Conservation (phyloP, 352 stramenopile species). For the Phytophthora pseudosyringae region DNA sequence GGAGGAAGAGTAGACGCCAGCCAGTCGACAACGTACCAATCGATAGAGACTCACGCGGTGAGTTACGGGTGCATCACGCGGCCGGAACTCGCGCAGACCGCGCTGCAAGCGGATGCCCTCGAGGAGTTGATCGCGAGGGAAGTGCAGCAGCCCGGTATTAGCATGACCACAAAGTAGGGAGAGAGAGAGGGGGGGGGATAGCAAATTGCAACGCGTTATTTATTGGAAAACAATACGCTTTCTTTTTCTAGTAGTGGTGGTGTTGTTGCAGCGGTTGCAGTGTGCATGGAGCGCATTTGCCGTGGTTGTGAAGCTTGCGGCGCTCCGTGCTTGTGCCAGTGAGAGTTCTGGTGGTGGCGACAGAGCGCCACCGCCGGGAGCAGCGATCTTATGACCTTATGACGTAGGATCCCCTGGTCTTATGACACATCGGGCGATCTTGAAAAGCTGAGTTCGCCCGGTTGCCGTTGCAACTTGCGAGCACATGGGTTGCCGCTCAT, state of each 20-base stretch:
- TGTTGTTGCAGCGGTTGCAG: not conserved
- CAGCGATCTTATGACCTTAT: slow-evolving; percentile 1
- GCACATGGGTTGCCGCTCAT: too few relatives aligned
- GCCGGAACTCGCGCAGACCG: slow-evolving; percentile 16
- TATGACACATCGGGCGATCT: slow-evolving; percentile 16
- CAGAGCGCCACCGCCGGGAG: slow-evolving; percentile 1
- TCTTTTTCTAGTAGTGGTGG: slow-evolving; percentile 20
- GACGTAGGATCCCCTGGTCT: slow-evolving; percentile 16
- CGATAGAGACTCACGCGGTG: slow-evolving; percentile 27
- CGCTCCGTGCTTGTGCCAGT: not conserved
- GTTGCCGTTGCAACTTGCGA: not conserved
- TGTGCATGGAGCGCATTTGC: not conserved
- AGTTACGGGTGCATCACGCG: slow-evolving; percentile 22
- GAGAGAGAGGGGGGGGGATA: not conserved
- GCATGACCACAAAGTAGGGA: not conserved
- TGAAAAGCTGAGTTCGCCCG: not conserved
- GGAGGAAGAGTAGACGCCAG: slow-evolving; percentile 46
- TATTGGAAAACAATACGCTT: slow-evolving; percentile 39
- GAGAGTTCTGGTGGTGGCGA: slow-evolving; percentile 26
- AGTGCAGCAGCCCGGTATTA: slow-evolving; percentile 13
- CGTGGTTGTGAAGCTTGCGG: not conserved
- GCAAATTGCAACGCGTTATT: slow-evolving; percentile 38
- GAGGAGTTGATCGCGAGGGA: not conserved
- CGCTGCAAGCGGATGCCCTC: not conserved
- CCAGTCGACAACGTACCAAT: not conserved